Evolutionary conservation across 805 yeast species (phyloP), one percentile per base, ranked within the genome.

Genomic region (Saturnispora serradocipensis): DNA sequence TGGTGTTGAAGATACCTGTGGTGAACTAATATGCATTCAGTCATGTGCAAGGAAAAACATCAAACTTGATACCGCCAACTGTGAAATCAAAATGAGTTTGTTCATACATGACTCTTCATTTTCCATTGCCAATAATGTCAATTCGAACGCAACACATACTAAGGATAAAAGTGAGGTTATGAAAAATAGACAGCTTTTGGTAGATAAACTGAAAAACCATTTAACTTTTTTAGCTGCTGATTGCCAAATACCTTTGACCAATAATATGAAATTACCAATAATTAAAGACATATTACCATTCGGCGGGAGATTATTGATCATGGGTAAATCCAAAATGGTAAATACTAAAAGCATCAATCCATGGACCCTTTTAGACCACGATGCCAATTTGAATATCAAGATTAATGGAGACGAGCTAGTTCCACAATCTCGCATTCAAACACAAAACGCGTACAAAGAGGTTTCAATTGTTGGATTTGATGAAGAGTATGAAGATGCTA

Each of bases 391-490:
- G 5, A 13, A 30, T 35, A 4, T 61, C 2, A 64, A 61, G 3
- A 46, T 85, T 15, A 83, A 77, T 53, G 75, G 72, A 3, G 80
- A 77, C 13, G 51, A 77, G 1, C 60, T 79, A 36, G 63, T 78
- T 34, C 67, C 73, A 1, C 70, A 65, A 27, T 74, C 82, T 1
- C 73, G 72, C 54, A 59, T 63, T 8, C 62, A 63, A 49, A 13
- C 47, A 49, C n/a, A 32, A 36, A 7, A 30, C 11, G 9, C 20
- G 8, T 38, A 34, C 2, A 30, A 28, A n/a, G 45, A 49, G 3
- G 15, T 34, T n/a, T 34, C 38, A 6, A 75, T 81, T 4, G 77
- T 85, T 40, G 96, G 93, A 0, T 71, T 82, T 44, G 82, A 80
- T 28, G 59, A 66, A 3, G 59, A 72, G 5, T 57, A 82, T 10